Percentiles rank a stretch among this genome's conserved stretches.
Evolutionary conservation across 2,329 filamentous ascomycete species (phyloP).

Genomic region (Gaeumannomyces tritici): DNA sequence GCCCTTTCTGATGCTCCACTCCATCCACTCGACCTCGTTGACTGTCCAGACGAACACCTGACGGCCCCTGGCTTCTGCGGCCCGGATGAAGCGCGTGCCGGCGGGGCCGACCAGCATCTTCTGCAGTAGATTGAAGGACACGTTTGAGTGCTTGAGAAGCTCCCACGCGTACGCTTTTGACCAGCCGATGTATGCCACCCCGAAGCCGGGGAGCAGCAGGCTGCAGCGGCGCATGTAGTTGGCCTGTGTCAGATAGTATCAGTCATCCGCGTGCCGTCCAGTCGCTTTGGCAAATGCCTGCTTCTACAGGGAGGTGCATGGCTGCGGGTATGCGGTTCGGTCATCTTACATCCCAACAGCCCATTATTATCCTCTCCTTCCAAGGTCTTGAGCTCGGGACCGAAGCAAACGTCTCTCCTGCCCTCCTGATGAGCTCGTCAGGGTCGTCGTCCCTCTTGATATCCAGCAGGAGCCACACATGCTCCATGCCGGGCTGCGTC

Average conservation of each 20-base stretch:
- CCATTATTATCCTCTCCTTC: conserved; percentile 65
- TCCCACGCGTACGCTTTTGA: conserved; percentile 58
- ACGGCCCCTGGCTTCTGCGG: conserved; percentile 44
- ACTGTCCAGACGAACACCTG: conserved; percentile 78
- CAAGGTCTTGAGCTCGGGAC: conserved; percentile 48
- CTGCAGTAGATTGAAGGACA: conserved; percentile 73
- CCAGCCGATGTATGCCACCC: conserved; percentile 59
- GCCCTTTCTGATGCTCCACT: conserved; percentile 57
- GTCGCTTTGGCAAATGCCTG: too few species aligned
- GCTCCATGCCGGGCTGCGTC: conserved; percentile 49
- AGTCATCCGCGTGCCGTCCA: too few species aligned
- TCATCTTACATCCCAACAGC: conserved; percentile 63
- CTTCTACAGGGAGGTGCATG: too few species aligned
- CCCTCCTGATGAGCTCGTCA: conserved; percentile 58
- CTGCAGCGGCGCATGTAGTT: conserved; percentile 58
- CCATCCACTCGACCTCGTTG: conserved; percentile 70
- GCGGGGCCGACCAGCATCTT: conserved; percentile 57
- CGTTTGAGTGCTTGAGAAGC: conserved; percentile 54
- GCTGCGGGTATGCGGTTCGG: too few species aligned
- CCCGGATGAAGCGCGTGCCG: conserved; percentile 56
- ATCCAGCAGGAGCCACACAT: conserved; percentile 77
- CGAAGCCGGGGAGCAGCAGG: conserved; percentile 51
- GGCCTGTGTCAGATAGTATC: conserved; percentile 27
- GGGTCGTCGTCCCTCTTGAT: conserved; percentile 76
- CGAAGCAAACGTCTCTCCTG: conserved; percentile 52